phyloP scores from a whole-genome alignment of 2,329 filamentous ascomycete genomes.

The Coleophoma crateriformis region DNA sequence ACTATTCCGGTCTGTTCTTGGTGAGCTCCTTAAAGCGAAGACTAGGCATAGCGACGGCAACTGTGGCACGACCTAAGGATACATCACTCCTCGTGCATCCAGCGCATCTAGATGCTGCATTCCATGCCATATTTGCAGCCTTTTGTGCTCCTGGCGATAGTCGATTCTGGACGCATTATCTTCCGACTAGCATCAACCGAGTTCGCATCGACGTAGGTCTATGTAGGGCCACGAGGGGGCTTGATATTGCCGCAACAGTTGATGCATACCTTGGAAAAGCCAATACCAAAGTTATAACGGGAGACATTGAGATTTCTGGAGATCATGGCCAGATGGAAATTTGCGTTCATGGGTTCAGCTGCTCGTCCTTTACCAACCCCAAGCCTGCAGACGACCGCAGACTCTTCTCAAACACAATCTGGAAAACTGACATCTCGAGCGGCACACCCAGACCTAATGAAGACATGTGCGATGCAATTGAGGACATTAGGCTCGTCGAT shows the following conservation, averaged over 20 bases:
- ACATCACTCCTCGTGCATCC: constrained; percentile 44
- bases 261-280: background rate
- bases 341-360: background rate
- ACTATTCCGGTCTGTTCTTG: constrained; percentile 1
- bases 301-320: background rate
- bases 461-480: background rate
- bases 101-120: constrained; percentile 47
- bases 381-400: background rate
- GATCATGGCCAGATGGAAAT: background rate
- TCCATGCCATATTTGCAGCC: constrained; percentile 41
- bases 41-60: background rate
- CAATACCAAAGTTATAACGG: background rate
- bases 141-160: constrained; percentile 4
- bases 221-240: background rate
- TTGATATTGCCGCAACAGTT: background rate
- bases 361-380: background rate
- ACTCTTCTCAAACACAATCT: background rate
- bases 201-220: constrained; percentile 6
- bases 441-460: background rate
- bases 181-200: constrained; percentile 5
- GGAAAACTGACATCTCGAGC: background rate
- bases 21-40: constrained; percentile 3
- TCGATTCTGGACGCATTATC: constrained; percentile 4
- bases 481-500: background rate
- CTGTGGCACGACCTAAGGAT: constrained; percentile 36